These are phyloP conservation scores for Colletotrichum chlorophyti DNA, from an alignment of 2,329 filamentous ascomycete genomes.

Conservation along the genomic window DNA sequence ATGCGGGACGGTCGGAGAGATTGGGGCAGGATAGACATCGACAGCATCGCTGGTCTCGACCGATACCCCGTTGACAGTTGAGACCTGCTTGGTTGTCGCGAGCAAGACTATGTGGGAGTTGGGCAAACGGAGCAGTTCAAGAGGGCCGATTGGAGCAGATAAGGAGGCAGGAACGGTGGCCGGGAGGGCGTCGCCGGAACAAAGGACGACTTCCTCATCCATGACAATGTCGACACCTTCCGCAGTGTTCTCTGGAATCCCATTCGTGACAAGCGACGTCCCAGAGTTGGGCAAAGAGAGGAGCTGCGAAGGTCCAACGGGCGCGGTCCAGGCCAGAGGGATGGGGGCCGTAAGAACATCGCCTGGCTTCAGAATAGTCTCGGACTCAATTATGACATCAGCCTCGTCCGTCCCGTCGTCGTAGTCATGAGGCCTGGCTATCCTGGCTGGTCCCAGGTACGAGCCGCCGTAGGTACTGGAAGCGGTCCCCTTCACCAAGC, in stretches of 20 bases:
- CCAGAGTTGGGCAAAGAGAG: slow-evolving; percentile 62
- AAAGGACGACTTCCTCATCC: background rate
- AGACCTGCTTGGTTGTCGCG: background rate
- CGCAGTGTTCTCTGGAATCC: background rate
- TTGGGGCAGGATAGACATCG: background rate
- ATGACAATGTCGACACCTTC: background rate
- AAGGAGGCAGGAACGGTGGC: background rate
- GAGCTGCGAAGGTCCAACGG: slow-evolving; percentile 50
- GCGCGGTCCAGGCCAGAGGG: slow-evolving; percentile 28
- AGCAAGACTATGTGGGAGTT: slow-evolving; percentile 47
- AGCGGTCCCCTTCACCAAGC: background rate
- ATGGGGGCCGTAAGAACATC: background rate
- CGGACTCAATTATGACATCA: background rate
- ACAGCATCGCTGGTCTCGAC: background rate
- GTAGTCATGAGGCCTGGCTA: slow-evolving; percentile 20
- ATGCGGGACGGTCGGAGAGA: background rate
- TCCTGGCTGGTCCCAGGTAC: background rate
- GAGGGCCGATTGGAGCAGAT: slow-evolving; percentile 44
- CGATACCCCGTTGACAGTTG: background rate
- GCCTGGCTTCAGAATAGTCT: background rate
- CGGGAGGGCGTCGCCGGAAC: background rate
- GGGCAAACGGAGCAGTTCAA: slow-evolving; percentile 59
- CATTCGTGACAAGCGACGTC: background rate
- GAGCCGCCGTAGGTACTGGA: no score
- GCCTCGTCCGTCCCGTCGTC: background rate